Base-by-base conservation (phyloP, 176 grass and related monocot species). In the Thalia dealbata region DNA sequence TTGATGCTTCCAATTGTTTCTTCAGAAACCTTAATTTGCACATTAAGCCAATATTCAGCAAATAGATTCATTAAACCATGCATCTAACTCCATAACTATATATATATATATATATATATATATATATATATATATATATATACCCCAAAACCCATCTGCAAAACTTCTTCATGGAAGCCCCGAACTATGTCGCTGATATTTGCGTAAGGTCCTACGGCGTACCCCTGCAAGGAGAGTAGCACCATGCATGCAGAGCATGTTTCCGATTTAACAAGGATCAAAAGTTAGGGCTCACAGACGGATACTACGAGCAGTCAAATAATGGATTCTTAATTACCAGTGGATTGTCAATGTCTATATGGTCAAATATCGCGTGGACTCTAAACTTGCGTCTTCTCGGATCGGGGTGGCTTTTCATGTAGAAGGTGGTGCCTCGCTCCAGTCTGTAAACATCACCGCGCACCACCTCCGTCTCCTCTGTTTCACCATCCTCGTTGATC, bases 401-500 rank as follows among this genome's bases (percentile, higher is more conserved):
- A 72, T 70, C 77, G 41, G 87, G 79, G 59, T 88, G 82, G 79
- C 95, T 99, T 77, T 70, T 78, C 71, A 93, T 77, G 76, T 86
- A 88, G 63, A 93, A 15, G 71, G 85, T 71, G 67, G 83, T 91
- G 4, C 87, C 95, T 78, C 91, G 83, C 23, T 86, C 66, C 0
- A 99, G 67, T 61, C 84, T 99, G 78, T 92, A 88, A 41, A 99
- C 85, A 67, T 93, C 95, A 3, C 90, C 95, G 7, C 81, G 61
- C 63, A 88, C 19, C 42, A 99, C 61, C 14, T 83, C 81, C 3
- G 91, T 35, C 42, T 72, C 3, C 11, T 55, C 70, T n/a, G 44
- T 21, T 10, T 72, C 70, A 55, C n/a, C 70, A 18, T 27, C 45
- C 70, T 52, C 26, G 48, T 4, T 43, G 0, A 43, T 23, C 12